Conservation (phyloP, 1,284 basidiomycete species). For the Cerioporus squamosus region DNA sequence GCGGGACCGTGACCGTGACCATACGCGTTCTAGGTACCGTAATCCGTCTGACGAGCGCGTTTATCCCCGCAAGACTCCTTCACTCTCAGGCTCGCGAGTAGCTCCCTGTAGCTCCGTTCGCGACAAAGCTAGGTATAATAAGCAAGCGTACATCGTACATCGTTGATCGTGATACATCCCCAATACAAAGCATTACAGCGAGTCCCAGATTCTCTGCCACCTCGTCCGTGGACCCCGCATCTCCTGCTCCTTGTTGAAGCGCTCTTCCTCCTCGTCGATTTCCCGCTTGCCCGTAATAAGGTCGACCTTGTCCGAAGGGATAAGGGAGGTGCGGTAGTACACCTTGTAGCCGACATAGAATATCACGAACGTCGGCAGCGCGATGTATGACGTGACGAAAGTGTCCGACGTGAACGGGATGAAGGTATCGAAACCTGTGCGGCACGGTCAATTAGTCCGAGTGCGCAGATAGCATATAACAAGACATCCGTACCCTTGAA, state of each 20-base stretch:
- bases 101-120: neutral
- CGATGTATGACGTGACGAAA: slow-evolving; percentile 69
- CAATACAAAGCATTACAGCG: slow-evolving; percentile 36
- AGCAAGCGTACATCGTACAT: slow-evolving; percentile 8
- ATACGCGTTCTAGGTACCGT: neutral
- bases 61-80: no score
- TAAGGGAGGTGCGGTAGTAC: slow-evolving; percentile 52
- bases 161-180: neutral
- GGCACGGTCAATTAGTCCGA: neutral
- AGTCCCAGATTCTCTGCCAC: slow-evolving; percentile 46
- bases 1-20: slow-evolving; percentile 4
- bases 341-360: slow-evolving; percentile 67
- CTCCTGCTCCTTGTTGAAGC: slow-evolving; percentile 46
- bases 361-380: slow-evolving; percentile 57
- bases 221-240: slow-evolving; percentile 43
- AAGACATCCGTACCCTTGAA: slow-evolving; percentile 58
- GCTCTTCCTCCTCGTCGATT: slow-evolving; percentile 69
- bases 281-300: slow-evolving; percentile 64
- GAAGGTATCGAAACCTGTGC: slow-evolving; percentile 44
- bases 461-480: neutral
- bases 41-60: slow-evolving; percentile 8
- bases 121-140: neutral
- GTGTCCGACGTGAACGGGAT: slow-evolving; percentile 58
- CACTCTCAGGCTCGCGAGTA: no score
- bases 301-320: slow-evolving; percentile 62